Conservation (phyloP, 148 eudicot species). For the Rhododendron griersonianum region DNA sequence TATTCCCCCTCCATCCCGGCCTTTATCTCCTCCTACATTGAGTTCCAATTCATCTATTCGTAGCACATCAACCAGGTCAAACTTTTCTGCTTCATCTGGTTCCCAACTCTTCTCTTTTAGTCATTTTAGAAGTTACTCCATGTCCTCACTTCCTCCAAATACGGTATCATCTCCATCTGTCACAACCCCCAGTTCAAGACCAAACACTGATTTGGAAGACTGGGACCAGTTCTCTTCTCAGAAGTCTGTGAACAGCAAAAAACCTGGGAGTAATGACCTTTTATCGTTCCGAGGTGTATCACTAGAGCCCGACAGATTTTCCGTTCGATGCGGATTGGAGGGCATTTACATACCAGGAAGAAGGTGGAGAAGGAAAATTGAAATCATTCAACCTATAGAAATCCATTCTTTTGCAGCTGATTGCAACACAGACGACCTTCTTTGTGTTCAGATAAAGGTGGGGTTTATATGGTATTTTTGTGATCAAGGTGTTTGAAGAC, state of each 20-base stretch:
- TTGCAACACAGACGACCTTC: constrained; percentile 92
- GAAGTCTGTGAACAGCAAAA: constrained; percentile 46
- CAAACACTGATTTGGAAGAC: constrained; percentile 67
- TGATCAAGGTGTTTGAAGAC: neutral
- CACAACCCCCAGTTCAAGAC: constrained; percentile 38
- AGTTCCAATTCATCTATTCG: constrained; percentile 43
- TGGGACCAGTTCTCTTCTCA: constrained; percentile 72
- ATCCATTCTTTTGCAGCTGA: constrained; percentile 79
- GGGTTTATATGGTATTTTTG: constrained; percentile 2
- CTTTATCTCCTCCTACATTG: constrained; percentile 63
- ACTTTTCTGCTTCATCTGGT: constrained; percentile 61
- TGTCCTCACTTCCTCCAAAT: constrained; percentile 88
- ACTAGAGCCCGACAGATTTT: constrained; percentile 89
- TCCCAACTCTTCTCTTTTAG: constrained; percentile 86
- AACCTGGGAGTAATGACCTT: constrained; percentile 58
- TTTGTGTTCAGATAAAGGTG: constrained; percentile 96
- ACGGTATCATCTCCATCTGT: constrained; percentile 44
- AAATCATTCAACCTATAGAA: constrained; percentile 87
- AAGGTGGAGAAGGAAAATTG: constrained; percentile 91
- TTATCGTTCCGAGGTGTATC: constrained; percentile 93
- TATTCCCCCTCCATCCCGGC: constrained; percentile 43
- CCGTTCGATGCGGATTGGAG: constrained; percentile 91
- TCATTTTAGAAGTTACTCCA: constrained; percentile 93
- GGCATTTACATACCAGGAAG: constrained; percentile 90
- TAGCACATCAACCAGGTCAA: constrained; percentile 42